Evolutionary conservation across 805 yeast genomes (phyloP), one percentile per base, ranked within the genome.

Genomic region (Millerozyma acaciae): DNA sequence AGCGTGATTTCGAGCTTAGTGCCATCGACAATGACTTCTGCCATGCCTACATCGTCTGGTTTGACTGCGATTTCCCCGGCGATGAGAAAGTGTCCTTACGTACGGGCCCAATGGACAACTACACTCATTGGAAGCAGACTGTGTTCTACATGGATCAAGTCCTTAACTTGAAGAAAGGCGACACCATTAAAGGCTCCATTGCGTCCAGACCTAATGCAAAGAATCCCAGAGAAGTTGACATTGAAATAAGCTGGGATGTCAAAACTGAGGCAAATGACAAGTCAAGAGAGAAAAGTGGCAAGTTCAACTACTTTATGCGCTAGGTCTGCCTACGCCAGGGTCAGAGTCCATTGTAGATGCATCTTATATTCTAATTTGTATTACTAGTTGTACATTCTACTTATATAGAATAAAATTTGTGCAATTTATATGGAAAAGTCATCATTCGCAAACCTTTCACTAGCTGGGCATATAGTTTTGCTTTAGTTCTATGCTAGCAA

Each of bases 81-180:
- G 71, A 69, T 37, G 76, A 78, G 47, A 75, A 73, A 45, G 81
- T 90, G 38, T 67, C 65, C 20, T 89, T 93, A 56, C 81, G 93
- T 14, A 94, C 99, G 9, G 97, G 97, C 16, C 96, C 99, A 21
- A 88, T 84, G 63, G 80, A 88, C 30, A 77, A 79, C 47, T 88
- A 89, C 70, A 93, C 98, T 10, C 99, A 93, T 67, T 93, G 99
- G 99, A 94, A 93, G 61, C 98, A 93, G 67, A 84, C 96, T 13
- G 94, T 93, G 1, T 88, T 94, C 64, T 94, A 93, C 61, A 71
- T 90, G 52, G 78, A 75, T 47, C 84, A 86, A 50, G 95, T 85
- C 18, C 62, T 90, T 44, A 84, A 79, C 51, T 64, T 84, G 42
- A 80, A 80, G 53, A 68, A 70, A 46, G 96, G 90, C 37, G 98